phyloP scores from a whole-genome alignment of 106 monocot genomes.

The Chionographis japonica region DNA sequence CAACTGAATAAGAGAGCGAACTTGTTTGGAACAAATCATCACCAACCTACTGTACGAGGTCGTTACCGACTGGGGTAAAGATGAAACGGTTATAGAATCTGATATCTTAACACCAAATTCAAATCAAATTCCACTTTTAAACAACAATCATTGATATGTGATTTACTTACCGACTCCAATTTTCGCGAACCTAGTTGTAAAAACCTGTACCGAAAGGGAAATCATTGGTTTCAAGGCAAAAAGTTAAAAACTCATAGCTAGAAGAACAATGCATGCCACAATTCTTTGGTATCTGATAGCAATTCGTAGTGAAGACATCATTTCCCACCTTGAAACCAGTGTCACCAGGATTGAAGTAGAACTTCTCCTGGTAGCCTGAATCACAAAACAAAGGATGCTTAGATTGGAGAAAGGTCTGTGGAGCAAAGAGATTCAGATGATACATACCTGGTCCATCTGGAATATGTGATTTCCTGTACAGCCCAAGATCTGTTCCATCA shows the following conservation, averaged over 20 bases:
- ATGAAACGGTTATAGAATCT: not conserved
- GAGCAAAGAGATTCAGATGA: not conserved
- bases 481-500: constrained; percentile 91
- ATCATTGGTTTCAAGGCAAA: not conserved
- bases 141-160: too few relatives aligned
- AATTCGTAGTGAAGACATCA: not conserved
- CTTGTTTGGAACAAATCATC: not conserved
- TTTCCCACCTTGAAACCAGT: constrained; percentile 86
- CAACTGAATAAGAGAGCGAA: not conserved
- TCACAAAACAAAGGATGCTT: not conserved
- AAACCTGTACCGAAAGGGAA: constrained; percentile 41
- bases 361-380: constrained; percentile 96
- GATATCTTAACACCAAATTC: too few relatives aligned
- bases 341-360: constrained; percentile 94
- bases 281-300: too few relatives aligned
- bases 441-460: constrained; percentile 91
- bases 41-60: not conserved
- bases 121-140: too few relatives aligned
- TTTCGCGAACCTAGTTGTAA: constrained; percentile 77
- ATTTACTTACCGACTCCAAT: constrained; percentile 81
- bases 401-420: not conserved
- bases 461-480: constrained; percentile 98
- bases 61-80: not conserved
- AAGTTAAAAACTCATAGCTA: not conserved
- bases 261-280: not conserved